Evolutionary conservation across 495 filamentous ascomycete species (phyloP).

Genomic region (Penicillium paxilli): DNA sequence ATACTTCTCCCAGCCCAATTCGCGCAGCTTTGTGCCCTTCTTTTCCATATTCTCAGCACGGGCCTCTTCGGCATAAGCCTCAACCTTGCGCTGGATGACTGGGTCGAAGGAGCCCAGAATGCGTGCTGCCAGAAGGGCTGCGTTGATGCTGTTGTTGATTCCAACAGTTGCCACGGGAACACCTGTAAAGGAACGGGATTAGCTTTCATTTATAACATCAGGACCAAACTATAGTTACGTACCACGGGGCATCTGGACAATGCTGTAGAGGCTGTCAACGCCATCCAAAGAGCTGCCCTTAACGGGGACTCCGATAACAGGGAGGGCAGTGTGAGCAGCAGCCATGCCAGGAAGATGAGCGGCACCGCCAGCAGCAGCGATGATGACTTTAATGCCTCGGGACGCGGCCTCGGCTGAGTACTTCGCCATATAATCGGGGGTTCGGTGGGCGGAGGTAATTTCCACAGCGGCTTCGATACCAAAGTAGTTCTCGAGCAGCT

Average conservation of each 20-base stretch:
- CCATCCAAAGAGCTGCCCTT: constrained; percentile 86
- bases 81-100: constrained; percentile 58
- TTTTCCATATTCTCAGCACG: constrained; percentile 65
- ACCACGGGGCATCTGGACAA: constrained; percentile 89
- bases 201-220: constrained; percentile 5
- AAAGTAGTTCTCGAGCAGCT: constrained; percentile 71
- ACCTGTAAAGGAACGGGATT: constrained; percentile 42
- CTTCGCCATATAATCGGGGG: constrained; percentile 76
- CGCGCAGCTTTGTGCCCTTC: constrained; percentile 48
- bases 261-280: constrained; percentile 83
- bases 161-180: constrained; percentile 87
- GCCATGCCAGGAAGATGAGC: constrained; percentile 94
- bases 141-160: constrained; percentile 93
- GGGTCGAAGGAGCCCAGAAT: constrained; percentile 74
- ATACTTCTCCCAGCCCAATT: constrained; percentile 72
- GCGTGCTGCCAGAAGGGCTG: constrained; percentile 81
- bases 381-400: constrained; percentile 81
- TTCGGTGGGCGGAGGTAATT: constrained; percentile 94
- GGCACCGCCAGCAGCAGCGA: constrained; percentile 91
- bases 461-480: constrained; percentile 71
- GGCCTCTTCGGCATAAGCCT: constrained; percentile 65
- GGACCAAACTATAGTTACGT: constrained; percentile 8
- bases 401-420: constrained; percentile 69
- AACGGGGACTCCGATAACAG: constrained; percentile 91
- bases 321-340: constrained; percentile 79